Conservation (phyloP, 371 early-diverging fungal species). For the Mucor ambiguus region DNA sequence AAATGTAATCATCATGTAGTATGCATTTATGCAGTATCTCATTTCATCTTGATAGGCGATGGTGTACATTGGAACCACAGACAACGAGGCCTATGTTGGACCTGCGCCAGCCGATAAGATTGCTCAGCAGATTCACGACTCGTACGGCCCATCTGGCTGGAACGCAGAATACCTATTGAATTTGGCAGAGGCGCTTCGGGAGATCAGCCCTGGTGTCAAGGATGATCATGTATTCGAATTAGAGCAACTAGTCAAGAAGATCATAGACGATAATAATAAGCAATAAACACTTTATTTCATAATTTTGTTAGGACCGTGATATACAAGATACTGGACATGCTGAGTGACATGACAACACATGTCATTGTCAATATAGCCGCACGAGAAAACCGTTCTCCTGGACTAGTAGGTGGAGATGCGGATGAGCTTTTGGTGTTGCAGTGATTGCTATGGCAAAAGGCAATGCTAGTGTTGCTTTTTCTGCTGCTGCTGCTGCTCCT, state of each 20-base stretch:
- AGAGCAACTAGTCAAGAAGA: slow-evolving; percentile 52
- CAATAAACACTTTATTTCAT: not conserved
- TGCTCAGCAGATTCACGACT: slow-evolving; percentile 70
- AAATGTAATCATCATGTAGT: slow-evolving; percentile 36
- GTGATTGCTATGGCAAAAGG: not conserved
- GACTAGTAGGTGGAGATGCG: not conserved
- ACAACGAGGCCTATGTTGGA: slow-evolving; percentile 85
- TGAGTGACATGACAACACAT: slow-evolving; percentile 11
- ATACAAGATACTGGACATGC: slow-evolving; percentile 17
- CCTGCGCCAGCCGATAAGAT: slow-evolving; percentile 70
- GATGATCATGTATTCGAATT: slow-evolving; percentile 70
- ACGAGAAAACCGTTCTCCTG: not conserved
- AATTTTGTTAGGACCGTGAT: not conserved
- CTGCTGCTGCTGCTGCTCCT: too few relatives aligned
- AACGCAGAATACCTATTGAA: slow-evolving; percentile 80
- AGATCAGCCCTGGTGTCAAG: slow-evolving; percentile 56
- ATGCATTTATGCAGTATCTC: not conserved
- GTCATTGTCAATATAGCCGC: slow-evolving; percentile 1
- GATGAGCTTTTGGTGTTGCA: not conserved
- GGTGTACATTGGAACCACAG: slow-evolving; percentile 82
- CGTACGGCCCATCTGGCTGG: slow-evolving; percentile 77
- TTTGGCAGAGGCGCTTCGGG: slow-evolving; percentile 65
- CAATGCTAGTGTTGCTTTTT: not conserved
- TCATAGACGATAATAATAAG: slow-evolving; percentile 23
- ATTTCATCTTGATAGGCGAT: slow-evolving; percentile 52